Base-by-base conservation (phyloP, 1,284 basidiomycete genomes). In the Microstroma glucosiphilum region DNA sequence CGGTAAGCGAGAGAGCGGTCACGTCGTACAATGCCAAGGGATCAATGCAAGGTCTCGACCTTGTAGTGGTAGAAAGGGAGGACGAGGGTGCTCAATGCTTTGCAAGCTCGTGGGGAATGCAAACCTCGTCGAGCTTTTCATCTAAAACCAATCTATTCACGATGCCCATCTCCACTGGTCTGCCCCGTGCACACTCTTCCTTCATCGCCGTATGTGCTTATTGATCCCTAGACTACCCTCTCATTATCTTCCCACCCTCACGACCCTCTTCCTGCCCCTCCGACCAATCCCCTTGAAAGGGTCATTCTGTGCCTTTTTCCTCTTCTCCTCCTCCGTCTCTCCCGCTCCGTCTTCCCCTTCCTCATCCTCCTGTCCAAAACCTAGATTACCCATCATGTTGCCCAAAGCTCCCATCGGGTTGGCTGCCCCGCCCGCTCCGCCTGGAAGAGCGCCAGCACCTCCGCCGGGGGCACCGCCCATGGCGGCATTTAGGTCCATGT, bases 341-440 rank as follows among this genome's bases (percentile, higher is more conserved):
- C 30, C 30, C 43, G 43, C 43, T 48, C 43, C 43, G 4, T 62
- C 61, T 17, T 69, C 68, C 19, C 62, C 70, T 21, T 73, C 68
- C 9, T 68, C 67, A 9, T 69, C 70, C 8, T 73, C 72, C 19
- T 76, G 75, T 9, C 71, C 75, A 8, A 76, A 57, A 26, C 74
- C 73, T 69, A 78, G 67, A 26, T 64, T 61, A 51, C 75, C 69
- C 19, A 78, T 67, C 75, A 78, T 78, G 23, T 69, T 69, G 25
- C 72, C 73, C 7, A 78, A 60, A 1, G 73, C 70, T 15, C 73
- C 74, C 54, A 77, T 66, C 13, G 37, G 41, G 12, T 23, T 25
- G 40, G 68, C 21, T n/a, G 55, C 53, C 58, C 54, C 46, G 48
- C 57, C 6, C 51, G 55, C 17, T 57, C 64, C 67, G 63, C 15